These are phyloP conservation scores for Paecilomyces formosus DNA, from an alignment of 2,329 filamentous ascomycete genomes.

Conservation along the genomic window DNA sequence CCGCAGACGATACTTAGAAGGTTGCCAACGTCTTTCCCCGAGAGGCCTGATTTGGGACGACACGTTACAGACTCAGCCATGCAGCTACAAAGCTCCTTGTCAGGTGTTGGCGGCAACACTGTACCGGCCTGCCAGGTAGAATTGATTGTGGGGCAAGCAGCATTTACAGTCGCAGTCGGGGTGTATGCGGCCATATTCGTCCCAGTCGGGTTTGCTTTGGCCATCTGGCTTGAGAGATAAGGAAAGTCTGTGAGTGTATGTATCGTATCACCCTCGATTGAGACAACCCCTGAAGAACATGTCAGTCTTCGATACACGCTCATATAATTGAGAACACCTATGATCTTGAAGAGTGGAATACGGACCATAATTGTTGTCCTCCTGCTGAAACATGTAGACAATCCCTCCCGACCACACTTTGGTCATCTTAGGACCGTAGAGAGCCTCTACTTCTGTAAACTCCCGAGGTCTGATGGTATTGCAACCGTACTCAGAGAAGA, in stretches of 20 bases:
- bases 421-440: constrained; percentile 75
- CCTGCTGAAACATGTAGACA: constrained; percentile 95
- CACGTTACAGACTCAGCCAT: constrained; percentile 69
- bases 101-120: constrained; percentile 72
- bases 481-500: constrained; percentile 97
- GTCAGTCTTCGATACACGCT: neutral
- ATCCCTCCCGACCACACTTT: constrained; percentile 86
- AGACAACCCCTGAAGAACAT: constrained; percentile 51
- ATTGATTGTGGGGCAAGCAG: constrained; percentile 60
- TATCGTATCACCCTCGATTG: constrained; percentile 49
- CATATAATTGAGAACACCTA: neutral
- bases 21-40: constrained; percentile 48
- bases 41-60: constrained; percentile 51
- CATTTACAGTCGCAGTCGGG: constrained; percentile 59
- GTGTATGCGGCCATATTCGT: constrained; percentile 61
- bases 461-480: constrained; percentile 62
- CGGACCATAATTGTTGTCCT: constrained; percentile 58
- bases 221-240: constrained; percentile 61
- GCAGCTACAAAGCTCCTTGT: constrained; percentile 71
- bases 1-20: constrained; percentile 22
- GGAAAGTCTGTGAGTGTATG: constrained; percentile 66
- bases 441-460: constrained; percentile 74
- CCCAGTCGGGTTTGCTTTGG: constrained; percentile 56
- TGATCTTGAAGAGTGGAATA: neutral
- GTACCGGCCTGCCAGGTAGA: constrained; percentile 59